Conservation (phyloP, 2,329 filamentous ascomycete species). For the Metarhizium anisopliae region DNA sequence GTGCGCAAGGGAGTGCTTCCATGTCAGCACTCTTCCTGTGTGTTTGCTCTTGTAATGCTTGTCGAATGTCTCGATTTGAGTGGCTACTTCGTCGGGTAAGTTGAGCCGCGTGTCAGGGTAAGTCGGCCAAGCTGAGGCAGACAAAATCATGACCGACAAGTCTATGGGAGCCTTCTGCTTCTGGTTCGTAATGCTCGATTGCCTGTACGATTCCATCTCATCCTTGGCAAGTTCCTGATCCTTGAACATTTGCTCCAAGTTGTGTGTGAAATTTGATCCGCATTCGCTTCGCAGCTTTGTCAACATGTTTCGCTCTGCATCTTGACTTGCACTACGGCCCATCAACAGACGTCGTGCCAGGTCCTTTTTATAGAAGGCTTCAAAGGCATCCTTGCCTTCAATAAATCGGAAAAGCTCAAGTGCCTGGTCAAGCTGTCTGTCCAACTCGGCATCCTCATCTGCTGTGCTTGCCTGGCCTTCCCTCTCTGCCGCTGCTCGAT, state of each 20-base stretch:
- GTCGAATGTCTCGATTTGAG: conserved; percentile 75
- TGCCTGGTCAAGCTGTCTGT: conserved; percentile 84
- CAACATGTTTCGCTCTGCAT: conserved; percentile 94
- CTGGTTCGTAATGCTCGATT: conserved; percentile 46
- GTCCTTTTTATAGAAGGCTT: conserved; percentile 98
- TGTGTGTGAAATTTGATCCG: conserved; percentile 88
- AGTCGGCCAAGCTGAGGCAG: conserved; percentile 82
- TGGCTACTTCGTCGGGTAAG: conserved; percentile 65
- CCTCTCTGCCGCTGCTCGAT: conserved; percentile 48
- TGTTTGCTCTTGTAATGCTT: conserved; percentile 83
- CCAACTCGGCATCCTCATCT: conserved; percentile 87
- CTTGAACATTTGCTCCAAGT: conserved; percentile 98
- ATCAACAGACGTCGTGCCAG: conserved; percentile 82
- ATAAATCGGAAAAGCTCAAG: conserved; percentile 95
- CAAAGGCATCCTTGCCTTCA: conserved; percentile 93
- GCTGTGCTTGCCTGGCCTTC: conserved; percentile 58
- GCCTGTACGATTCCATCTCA: conserved; percentile 84
- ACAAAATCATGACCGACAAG: conserved; percentile 82
- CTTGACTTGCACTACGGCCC: conserved; percentile 85
- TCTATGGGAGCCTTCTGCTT: conserved; percentile 42
- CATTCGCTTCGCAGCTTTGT: conserved; percentile 87
- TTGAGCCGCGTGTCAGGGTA: conserved; percentile 68
- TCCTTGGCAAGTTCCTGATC: conserved; percentile 90
- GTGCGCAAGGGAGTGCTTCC: conserved; percentile 91
- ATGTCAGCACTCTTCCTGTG: conserved; percentile 74